These are phyloP conservation scores for Saturnispora gosingensis DNA, from an alignment of 805 yeast species.

Conservation along the genomic window DNA sequence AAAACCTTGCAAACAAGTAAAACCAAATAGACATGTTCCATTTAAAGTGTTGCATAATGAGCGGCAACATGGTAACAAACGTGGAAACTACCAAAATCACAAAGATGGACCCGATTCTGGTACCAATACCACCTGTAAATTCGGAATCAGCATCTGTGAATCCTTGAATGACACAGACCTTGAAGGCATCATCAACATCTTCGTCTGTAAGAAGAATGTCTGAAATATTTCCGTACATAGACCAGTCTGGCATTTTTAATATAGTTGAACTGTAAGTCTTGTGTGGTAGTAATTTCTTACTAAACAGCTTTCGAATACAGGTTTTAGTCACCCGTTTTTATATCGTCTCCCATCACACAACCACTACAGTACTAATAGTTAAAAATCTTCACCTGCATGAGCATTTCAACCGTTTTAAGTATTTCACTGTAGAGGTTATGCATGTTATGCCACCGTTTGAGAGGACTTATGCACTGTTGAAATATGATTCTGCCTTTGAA, in stretches of 20 bases:
- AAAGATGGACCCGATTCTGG: conserved; percentile 50
- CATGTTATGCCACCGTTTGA: background rate
- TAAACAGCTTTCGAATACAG: background rate
- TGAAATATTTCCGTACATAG: conserved; percentile 7
- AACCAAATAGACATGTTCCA: conserved; percentile 43
- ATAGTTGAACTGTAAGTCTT: too few species aligned
- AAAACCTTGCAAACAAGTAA: conserved; percentile 56
- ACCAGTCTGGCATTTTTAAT: conserved; percentile 11
- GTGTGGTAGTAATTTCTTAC: too few species aligned
- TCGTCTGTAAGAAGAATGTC: conserved; percentile 10
- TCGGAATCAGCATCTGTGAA: conserved; percentile 13
- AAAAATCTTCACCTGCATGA: background rate
- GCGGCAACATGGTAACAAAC: conserved; percentile 48
- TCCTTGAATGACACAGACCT: conserved; percentile 17
- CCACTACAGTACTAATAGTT: conserved; percentile 3
- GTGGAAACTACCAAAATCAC: conserved; percentile 47
- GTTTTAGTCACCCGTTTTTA: background rate
- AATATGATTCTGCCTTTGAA: too few species aligned
- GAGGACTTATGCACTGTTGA: too few species aligned
- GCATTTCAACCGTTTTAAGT: background rate
- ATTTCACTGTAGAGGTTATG: conserved; percentile 2
- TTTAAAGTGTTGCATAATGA: conserved; percentile 44
- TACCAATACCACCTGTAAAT: conserved; percentile 21
- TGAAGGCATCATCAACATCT: conserved; percentile 14
- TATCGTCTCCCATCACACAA: background rate